Percentiles rank a stretch among this genome's conserved stretches.
These are phyloP conservation scores for Beauveria medogensis DNA, from an alignment of 2,329 filamentous ascomycete species.

Conservation along the genomic window DNA sequence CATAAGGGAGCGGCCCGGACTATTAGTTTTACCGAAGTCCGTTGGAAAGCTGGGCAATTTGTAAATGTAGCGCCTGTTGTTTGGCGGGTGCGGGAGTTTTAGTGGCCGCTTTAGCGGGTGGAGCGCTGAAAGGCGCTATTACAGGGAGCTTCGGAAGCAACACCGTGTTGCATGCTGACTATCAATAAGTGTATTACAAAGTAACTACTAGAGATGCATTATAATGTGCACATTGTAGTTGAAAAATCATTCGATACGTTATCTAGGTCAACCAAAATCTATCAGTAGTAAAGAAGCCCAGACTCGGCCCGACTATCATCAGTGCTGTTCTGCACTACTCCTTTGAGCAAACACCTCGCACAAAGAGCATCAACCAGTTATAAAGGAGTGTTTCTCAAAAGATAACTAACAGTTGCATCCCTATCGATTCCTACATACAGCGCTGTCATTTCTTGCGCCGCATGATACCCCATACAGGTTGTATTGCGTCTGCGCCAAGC, in stretches of 20 bases:
- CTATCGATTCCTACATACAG: neutral
- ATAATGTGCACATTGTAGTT: too few relatives aligned
- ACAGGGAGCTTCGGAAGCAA: neutral
- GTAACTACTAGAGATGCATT: neutral
- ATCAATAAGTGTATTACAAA: neutral
- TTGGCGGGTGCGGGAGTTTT: neutral
- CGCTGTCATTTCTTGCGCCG: neutral
- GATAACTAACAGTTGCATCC: too few relatives aligned
- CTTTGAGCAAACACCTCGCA: neutral
- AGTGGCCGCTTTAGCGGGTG: neutral
- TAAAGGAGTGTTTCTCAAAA: neutral
- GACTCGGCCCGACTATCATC: neutral
- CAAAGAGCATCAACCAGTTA: neutral
- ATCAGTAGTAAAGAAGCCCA: too few relatives aligned
- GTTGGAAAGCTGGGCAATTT: neutral
- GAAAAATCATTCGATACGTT: too few relatives aligned
- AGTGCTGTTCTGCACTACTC: neutral
- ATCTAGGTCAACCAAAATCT: too few relatives aligned
- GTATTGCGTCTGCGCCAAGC: constrained; percentile 7
- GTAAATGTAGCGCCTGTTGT: neutral
- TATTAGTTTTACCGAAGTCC: constrained; percentile 15
- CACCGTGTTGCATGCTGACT: neutral
- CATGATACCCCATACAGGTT: neutral
- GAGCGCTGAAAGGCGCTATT: neutral
- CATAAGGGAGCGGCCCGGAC: constrained; percentile 7